These are phyloP conservation scores for Mrakia blollopis DNA, from an alignment of 768 basidiomycete species.

Conservation along the genomic window DNA sequence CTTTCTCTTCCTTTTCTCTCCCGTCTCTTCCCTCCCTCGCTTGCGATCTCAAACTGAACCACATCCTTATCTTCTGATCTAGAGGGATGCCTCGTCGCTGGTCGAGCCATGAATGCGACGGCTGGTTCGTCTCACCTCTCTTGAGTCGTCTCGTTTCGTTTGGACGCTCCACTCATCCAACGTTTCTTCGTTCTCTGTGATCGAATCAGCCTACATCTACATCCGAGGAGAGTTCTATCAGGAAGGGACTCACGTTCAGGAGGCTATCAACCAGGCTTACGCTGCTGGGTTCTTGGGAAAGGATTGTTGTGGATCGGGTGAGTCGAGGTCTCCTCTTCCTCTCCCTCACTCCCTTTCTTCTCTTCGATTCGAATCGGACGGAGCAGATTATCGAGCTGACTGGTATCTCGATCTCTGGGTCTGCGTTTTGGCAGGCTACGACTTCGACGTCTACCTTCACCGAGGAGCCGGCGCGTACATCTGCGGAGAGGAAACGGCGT, in stretches of 20 bases:
- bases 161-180: not conserved
- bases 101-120: slow-evolving; percentile 92
- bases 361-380: not conserved
- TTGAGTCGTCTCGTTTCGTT: not conserved
- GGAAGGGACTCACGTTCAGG: slow-evolving; percentile 87
- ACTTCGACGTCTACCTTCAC: slow-evolving; percentile 98
- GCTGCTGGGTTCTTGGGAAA: slow-evolving; percentile 79
- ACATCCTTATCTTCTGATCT: too few relatives aligned
- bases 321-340: too few relatives aligned
- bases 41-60: too few relatives aligned
- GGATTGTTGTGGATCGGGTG: slow-evolving; percentile 80
- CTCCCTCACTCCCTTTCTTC: not conserved
- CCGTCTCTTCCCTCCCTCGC: too few relatives aligned
- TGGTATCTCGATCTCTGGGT: not conserved
- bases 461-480: slow-evolving; percentile 92
- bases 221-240: slow-evolving; percentile 97
- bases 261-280: slow-evolving; percentile 94
- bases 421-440: slow-evolving; percentile 47
- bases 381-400: not conserved
- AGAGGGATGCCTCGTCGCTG: slow-evolving; percentile 91
- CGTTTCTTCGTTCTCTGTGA: not conserved
- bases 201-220: slow-evolving; percentile 82
- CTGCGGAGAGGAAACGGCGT: slow-evolving; percentile 95
- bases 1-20: too few relatives aligned
- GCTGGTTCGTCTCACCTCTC: slow-evolving; percentile 50